Percentiles rank a stretch among this genome's conserved stretches.
Conservation (phyloP, 139 green algal genomes). For the Chlorella ohadii region DNA sequence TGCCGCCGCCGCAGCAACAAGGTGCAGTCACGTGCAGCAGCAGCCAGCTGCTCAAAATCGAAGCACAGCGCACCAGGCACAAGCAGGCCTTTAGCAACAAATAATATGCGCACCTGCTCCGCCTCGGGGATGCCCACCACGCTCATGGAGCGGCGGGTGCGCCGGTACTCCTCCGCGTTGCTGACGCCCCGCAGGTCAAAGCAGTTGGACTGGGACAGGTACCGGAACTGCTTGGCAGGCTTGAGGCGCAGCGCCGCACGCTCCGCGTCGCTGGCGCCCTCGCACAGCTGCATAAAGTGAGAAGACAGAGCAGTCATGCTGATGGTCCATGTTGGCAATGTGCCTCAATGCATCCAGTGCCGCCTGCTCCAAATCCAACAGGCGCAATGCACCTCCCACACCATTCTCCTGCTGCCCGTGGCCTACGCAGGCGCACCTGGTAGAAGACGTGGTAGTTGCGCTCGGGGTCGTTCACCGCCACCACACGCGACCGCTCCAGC, state of each 20-base stretch:
- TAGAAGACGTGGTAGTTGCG: slow-evolving; percentile 99
- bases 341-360: not conserved
- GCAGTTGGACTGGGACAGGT: slow-evolving; percentile 92
- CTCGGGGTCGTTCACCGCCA: slow-evolving; percentile 94
- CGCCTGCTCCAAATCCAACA: no score
- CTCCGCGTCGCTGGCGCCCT: slow-evolving; percentile 83
- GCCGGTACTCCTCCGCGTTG: slow-evolving; percentile 93
- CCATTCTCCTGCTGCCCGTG: not conserved
- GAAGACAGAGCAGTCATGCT: not conserved
- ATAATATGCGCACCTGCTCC: slow-evolving; percentile 53
- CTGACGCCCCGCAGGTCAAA: slow-evolving; percentile 83
- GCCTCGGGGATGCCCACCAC: slow-evolving; percentile 90
- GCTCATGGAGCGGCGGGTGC: slow-evolving; percentile 91
- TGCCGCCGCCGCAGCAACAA: no score
- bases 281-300: slow-evolving; percentile 78
- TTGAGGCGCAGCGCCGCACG: slow-evolving; percentile 67
- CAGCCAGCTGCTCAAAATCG: no score
- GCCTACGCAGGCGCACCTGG: slow-evolving; percentile 67
- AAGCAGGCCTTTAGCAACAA: no score
- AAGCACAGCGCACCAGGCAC: no score
- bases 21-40: no score
- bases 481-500: slow-evolving; percentile 95
- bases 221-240: slow-evolving; percentile 77
- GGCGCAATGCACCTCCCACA: not conserved
- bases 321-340: no score